phyloP scores from a whole-genome alignment of 208 protist genomes.

The Phytomonas francai region DNA sequence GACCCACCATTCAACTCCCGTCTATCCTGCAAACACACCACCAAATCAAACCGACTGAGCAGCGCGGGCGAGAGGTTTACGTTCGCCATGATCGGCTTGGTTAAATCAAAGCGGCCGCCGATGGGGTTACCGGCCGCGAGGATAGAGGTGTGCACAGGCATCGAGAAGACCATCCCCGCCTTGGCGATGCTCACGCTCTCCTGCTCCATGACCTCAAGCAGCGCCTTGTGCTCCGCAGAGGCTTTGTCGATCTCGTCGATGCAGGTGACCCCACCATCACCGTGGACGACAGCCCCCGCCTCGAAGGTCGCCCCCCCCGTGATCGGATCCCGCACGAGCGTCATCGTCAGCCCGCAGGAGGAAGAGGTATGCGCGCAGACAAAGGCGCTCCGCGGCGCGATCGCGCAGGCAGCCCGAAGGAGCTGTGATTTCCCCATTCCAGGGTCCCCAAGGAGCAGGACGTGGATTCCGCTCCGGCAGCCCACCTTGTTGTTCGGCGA shows the following conservation, averaged over 20 bases:
- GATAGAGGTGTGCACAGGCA: conserved; percentile 94
- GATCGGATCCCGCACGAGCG: conserved; percentile 87
- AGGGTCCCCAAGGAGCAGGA: conserved; percentile 96
- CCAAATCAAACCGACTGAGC: conserved; percentile 98
- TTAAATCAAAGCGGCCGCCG: conserved; percentile 88
- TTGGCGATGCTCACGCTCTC: conserved; percentile 98
- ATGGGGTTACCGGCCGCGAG: conserved; percentile 98
- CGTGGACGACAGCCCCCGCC: conserved; percentile 96
- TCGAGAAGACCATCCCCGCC: conserved; percentile 94
- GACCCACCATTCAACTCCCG: conserved; percentile 11
- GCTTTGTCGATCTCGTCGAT: conserved; percentile 99
- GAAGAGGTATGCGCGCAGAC: conserved; percentile 98
- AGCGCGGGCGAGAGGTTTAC: conserved; percentile 92
- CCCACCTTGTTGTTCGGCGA: conserved; percentile 32
- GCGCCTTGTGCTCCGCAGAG: conserved; percentile 92
- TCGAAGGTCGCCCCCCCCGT: conserved; percentile 94
- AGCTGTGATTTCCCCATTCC: conserved; percentile 98
- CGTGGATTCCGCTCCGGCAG: conserved; percentile 88
- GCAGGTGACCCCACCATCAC: conserved; percentile 97
- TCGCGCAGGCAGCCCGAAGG: conserved; percentile 83
- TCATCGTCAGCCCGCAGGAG: conserved; percentile 97
- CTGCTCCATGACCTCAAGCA: conserved; percentile 99
- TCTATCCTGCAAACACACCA: conserved; percentile 88
- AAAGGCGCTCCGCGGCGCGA: conserved; percentile 96
- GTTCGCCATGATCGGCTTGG: conserved; percentile 95